Conservation (phyloP, 1,139 yeast genomes). For the Yamadazyma siamensis region DNA sequence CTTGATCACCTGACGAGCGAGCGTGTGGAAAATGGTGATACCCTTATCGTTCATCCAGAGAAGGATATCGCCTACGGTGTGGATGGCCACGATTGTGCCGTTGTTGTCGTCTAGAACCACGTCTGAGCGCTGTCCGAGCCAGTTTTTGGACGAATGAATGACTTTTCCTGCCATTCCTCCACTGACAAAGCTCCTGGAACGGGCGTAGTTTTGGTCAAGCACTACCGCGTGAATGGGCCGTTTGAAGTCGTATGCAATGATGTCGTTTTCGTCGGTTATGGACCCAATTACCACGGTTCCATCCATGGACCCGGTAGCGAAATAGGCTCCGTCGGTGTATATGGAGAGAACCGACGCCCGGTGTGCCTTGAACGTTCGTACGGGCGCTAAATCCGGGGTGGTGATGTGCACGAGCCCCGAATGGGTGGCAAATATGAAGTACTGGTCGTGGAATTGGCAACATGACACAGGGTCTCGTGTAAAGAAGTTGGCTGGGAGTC, state of each 20-base stretch:
- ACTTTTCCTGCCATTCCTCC: constrained; percentile 94
- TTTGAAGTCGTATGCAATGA: constrained; percentile 75
- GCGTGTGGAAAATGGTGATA: constrained; percentile 54
- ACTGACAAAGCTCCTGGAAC: constrained; percentile 63
- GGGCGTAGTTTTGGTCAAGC: constrained; percentile 64
- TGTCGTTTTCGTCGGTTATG: constrained; percentile 56
- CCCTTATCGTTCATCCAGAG: constrained; percentile 89
- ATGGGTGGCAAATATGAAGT: constrained; percentile 83
- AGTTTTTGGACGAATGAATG: constrained; percentile 67
- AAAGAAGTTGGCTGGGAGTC: constrained; percentile 67
- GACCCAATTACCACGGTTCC: constrained; percentile 88
- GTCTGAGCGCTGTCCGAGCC: constrained; percentile 84
- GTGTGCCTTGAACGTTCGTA: constrained; percentile 80
- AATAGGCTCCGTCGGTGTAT: constrained; percentile 66
- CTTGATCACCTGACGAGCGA: constrained; percentile 42
- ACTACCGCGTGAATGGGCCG: constrained; percentile 89
- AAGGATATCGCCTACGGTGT: constrained; percentile 56
- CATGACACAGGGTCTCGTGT: constrained; percentile 75
- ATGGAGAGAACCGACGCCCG: constrained; percentile 76
- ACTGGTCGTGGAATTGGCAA: constrained; percentile 52
- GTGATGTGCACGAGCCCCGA: constrained; percentile 77
- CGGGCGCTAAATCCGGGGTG: constrained; percentile 50
- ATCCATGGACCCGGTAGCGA: constrained; percentile 90
- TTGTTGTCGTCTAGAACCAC: constrained; percentile 55
- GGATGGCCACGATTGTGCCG: constrained; percentile 73